Conservation (phyloP, 257 asterid species). For the Przewalskia tangutica region DNA sequence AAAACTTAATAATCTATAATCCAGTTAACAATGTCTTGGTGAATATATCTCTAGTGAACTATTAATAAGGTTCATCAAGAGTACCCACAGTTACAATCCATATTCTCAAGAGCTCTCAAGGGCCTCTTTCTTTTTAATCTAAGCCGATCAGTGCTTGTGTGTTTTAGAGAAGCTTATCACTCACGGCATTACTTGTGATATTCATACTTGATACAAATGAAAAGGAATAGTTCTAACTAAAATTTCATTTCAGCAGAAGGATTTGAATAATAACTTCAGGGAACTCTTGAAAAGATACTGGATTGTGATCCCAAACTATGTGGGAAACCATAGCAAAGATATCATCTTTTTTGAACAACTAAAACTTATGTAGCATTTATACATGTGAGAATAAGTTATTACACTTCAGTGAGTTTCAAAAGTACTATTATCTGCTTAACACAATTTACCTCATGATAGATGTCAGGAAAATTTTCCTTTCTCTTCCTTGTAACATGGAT, state of each 20-base stretch:
- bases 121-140: neutral
- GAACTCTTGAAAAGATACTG: neutral
- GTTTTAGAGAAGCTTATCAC: neutral
- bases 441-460: neutral
- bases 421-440: neutral
- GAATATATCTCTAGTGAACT: neutral
- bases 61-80: neutral
- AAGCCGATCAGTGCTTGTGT: neutral
- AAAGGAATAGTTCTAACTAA: neutral
- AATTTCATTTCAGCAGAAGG: neutral
- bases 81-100: neutral
- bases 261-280: neutral
- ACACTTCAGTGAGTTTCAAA: neutral
- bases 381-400: neutral
- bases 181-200: neutral
- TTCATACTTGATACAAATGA: neutral
- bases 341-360: neutral
- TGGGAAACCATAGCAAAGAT: neutral
- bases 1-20: neutral
- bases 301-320: neutral
- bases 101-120: neutral
- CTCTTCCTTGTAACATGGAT: neutral
- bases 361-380: neutral
- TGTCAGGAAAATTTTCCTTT: neutral
- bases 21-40: neutral